phyloP scores from a whole-genome alignment of 768 basidiomycete genomes.

The Jaapia argillacea region DNA sequence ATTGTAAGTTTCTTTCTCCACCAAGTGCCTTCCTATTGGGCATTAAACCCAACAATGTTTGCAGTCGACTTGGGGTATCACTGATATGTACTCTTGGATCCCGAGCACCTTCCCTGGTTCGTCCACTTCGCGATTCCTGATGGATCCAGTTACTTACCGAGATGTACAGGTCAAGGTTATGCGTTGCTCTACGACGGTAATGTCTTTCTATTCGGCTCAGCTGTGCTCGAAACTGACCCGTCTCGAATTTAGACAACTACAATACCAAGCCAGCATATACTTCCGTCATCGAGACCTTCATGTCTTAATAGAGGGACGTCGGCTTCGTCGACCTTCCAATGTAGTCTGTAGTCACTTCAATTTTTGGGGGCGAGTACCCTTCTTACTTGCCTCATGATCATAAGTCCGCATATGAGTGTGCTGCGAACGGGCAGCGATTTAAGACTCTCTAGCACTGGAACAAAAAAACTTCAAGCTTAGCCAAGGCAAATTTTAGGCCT shows the following conservation, averaged over 20 bases:
- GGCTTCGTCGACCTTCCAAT: too few relatives aligned
- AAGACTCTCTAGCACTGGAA: too few relatives aligned
- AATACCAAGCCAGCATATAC: neutral
- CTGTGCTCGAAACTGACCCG: neutral
- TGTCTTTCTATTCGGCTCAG: too few relatives aligned
- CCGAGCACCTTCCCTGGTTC: neutral
- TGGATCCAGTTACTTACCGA: neutral
- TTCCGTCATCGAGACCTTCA: neutral
- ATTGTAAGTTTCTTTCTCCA: neutral
- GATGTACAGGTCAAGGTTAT: neutral
- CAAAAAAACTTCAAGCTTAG: too few relatives aligned
- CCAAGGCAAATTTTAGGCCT: too few relatives aligned
- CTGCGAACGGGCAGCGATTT: too few relatives aligned
- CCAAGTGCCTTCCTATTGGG: neutral
- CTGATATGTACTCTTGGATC: neutral
- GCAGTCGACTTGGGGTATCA: neutral
- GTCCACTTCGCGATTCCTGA: neutral
- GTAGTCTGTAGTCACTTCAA: too few relatives aligned
- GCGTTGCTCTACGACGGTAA: neutral
- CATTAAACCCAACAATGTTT: neutral
- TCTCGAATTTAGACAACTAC: neutral
- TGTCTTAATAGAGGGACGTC: neutral
- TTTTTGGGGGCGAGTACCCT: too few relatives aligned
- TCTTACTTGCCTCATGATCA: too few relatives aligned
- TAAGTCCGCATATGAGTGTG: too few relatives aligned